Base-by-base conservation (phyloP, 306 rosid species). In the Inga leiocalycina region DNA sequence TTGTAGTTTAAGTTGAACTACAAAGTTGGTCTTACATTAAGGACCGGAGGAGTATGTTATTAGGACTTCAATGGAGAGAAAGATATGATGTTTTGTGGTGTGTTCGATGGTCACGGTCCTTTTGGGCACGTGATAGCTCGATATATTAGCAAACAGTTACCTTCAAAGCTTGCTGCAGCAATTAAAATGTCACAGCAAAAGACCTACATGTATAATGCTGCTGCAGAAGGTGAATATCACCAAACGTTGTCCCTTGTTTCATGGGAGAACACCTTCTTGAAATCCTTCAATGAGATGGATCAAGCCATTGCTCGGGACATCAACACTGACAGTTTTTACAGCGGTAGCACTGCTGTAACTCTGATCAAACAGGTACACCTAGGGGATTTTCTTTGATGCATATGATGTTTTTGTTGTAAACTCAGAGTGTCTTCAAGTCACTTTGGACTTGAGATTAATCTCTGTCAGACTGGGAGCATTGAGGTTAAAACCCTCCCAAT, bases 101-200 rank as follows among this genome's bases (percentile, higher is more conserved):
- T 97, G 84, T 97, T 97, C 74, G 99, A 97, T 84, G 99, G 99
- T 48, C 99, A 97, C 79, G 98, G 99, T 78, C 97, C 98, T 49
- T 73, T 78, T 46, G 99, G 99, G 15, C 99, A 97, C 87, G 88
- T 78, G 71, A 86, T 94, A 27, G 86, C 98, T 7, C 93, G 89
- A 49, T 86, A 84, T 48, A 85, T 92, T 41, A 92, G 98, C 8
- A 91, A 94, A 74, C 79, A 74, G 68, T 80, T 97, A 6, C 98
- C 99, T n/a, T 71, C 85, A n/a, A 94, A 87, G 81, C 91, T 97
- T 61, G 84, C 97, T 14, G 86, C 77, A 79, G 87, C 93, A 41
- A 85, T 96, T 57, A 89, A 89, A 83, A 76, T 81, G 68, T 83
- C 93, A 54, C 89, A 84, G 43, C 79, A 86, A 51, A 87, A 86